Percentiles rank a stretch among this genome's conserved stretches.
These are phyloP conservation scores for Chaetomium cochliodes DNA, from an alignment of 495 filamentous ascomycete species.

Conservation along the genomic window DNA sequence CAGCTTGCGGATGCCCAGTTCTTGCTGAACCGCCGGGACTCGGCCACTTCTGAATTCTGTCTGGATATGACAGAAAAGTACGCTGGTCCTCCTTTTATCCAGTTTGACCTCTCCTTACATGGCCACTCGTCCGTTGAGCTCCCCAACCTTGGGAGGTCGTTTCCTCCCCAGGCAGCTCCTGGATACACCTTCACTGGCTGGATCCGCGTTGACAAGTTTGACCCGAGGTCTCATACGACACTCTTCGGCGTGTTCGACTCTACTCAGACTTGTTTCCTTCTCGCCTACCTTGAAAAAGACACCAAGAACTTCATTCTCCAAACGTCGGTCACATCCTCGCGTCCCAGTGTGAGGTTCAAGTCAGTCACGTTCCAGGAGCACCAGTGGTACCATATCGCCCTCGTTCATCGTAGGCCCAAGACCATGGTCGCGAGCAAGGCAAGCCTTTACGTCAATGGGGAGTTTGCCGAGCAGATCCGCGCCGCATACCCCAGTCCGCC, in stretches of 20 bases:
- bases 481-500: conserved; percentile 79
- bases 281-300: conserved; percentile 91
- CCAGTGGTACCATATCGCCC: conserved; percentile 87
- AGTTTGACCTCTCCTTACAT: conserved; percentile 87
- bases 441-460: conserved; percentile 85
- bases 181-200: conserved; percentile 90
- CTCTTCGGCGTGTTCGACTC: conserved; percentile 94
- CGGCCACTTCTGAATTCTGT: conserved; percentile 67
- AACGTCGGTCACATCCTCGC: conserved; percentile 81
- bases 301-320: conserved; percentile 95
- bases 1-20: conserved; percentile 74
- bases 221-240: conserved; percentile 82
- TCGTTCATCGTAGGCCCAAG: conserved; percentile 76
- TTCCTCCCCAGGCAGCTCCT: conserved; percentile 67
- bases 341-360: conserved; percentile 92
- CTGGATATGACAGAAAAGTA: conserved; percentile 69
- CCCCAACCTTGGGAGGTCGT: conserved; percentile 73
- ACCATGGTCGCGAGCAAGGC: conserved; percentile 78
- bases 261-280: conserved; percentile 88
- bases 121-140: conserved; percentile 89
- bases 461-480: conserved; percentile 89
- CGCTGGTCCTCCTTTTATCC: conserved; percentile 75
- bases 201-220: conserved; percentile 84
- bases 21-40: conserved; percentile 64
- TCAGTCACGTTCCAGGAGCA: conserved; percentile 68